phyloP scores from a whole-genome alignment of 176 grass and related monocot genomes.

The Ensete ventricosum region DNA sequence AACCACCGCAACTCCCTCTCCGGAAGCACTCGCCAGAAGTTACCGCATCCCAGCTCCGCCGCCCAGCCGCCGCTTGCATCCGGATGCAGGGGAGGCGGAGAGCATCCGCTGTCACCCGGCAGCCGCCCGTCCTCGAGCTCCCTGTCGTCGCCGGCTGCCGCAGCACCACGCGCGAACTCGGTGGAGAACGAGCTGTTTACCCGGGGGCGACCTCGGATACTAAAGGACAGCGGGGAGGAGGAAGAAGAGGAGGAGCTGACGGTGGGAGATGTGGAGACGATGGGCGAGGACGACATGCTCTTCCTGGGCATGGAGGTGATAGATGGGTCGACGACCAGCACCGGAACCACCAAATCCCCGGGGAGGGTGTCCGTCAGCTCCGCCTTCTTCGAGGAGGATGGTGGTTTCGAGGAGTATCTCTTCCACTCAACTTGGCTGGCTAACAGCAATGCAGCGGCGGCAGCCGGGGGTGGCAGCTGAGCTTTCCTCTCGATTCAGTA shows the following conservation, averaged over 20 bases:
- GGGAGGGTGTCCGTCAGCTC: neutral
- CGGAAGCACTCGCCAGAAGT: constrained; percentile 52
- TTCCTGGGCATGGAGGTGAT: constrained; percentile 18
- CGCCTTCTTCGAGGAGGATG: constrained; percentile 7
- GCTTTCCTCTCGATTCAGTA: neutral
- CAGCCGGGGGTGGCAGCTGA: neutral
- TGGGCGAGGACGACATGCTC: constrained; percentile 36
- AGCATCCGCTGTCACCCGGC: neutral
- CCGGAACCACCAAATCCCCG: neutral
- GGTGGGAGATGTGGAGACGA: constrained; percentile 67
- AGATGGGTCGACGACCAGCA: neutral
- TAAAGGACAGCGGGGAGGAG: constrained; percentile 19
- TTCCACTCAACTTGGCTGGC: neutral
- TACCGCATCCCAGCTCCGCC: neutral
- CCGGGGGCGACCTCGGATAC: neutral
- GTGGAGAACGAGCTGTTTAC: constrained; percentile 1
- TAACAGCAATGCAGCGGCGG: neutral
- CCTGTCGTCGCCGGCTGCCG: constrained; percentile 12
- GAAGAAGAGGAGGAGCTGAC: constrained; percentile 24
- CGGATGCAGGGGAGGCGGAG: constrained; percentile 6
- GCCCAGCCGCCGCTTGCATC: neutral
- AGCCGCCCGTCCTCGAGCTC: neutral
- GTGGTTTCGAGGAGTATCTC: neutral
- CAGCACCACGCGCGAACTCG: constrained; percentile 8
- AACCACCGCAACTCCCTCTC: constrained; percentile 71